phyloP scores from a whole-genome alignment of 495 filamentous ascomycete genomes.

The Penicillium herquei region DNA sequence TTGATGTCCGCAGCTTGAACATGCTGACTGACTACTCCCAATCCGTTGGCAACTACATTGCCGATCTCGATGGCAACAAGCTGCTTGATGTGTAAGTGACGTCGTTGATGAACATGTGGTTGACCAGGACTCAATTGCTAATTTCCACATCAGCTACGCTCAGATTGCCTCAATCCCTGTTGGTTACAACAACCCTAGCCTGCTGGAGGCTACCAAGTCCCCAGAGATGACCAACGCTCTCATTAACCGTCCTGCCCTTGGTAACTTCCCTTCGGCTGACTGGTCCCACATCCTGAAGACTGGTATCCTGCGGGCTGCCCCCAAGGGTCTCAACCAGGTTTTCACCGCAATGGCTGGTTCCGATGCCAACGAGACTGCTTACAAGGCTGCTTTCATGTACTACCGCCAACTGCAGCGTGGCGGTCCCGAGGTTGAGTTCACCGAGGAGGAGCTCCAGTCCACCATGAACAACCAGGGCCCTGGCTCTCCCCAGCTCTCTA shows the following conservation, averaged over 20 bases:
- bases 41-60: constrained; percentile 69
- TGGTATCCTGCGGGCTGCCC: constrained; percentile 86
- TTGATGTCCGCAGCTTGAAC: constrained; percentile 91
- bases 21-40: constrained; percentile 82
- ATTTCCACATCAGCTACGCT: constrained; percentile 59
- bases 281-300: constrained; percentile 84
- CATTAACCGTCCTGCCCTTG: constrained; percentile 92
- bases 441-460: constrained; percentile 70
- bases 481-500: constrained; percentile 80
- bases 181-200: constrained; percentile 90
- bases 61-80: constrained; percentile 72
- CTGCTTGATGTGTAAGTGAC: constrained; percentile 71
- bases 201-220: constrained; percentile 67
- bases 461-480: constrained; percentile 85
- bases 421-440: constrained; percentile 78
- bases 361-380: constrained; percentile 98
- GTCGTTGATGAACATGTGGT: neutral
- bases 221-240: constrained; percentile 78
- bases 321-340: constrained; percentile 89
- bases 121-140: constrained; percentile 12
- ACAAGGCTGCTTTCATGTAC: constrained; percentile 99
- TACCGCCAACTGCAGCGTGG: constrained; percentile 85
- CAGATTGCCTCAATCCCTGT: constrained; percentile 98
- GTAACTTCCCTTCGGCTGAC: constrained; percentile 91
- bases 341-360: constrained; percentile 96